A percentile compares a stretch with the other conserved stretches of the same genome.
Evolutionary conservation across 805 yeast genomes (phyloP).

Genomic region (Wickerhamomyces sydowiorum): DNA sequence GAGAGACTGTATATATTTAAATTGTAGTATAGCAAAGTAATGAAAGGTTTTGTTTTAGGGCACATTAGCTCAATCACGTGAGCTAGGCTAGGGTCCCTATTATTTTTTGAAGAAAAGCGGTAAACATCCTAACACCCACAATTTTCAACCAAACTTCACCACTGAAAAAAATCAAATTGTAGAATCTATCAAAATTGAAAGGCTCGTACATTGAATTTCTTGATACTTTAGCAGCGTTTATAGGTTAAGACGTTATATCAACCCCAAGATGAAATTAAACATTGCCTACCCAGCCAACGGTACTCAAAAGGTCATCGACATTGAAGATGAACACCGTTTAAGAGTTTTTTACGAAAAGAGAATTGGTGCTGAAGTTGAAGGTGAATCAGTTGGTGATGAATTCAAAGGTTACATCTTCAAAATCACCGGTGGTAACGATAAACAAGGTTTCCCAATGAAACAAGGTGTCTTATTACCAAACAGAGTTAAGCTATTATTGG

Average conservation of each 20-base stretch:
- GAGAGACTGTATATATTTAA: too few relatives aligned
- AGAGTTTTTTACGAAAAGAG: conserved; percentile 99
- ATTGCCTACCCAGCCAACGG: conserved; percentile 99
- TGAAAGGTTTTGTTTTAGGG: too few relatives aligned
- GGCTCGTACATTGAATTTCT: too few relatives aligned
- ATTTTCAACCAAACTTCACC: not conserved
- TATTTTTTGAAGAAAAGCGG: too few relatives aligned
- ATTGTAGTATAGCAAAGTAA: too few relatives aligned
- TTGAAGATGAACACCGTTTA: conserved; percentile 98
- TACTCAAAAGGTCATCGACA: conserved; percentile 96
- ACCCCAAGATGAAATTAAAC: conserved; percentile 63
- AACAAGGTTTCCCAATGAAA: conserved; percentile 99
- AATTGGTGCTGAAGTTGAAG: conserved; percentile 99
- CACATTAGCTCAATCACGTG: too few relatives aligned
- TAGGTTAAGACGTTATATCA: not conserved
- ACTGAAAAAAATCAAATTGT: too few relatives aligned
- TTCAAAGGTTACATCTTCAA: conserved; percentile 98
- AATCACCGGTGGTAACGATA: conserved; percentile 99
- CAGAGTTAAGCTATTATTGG: conserved; percentile 94
- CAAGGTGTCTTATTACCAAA: conserved; percentile 99
- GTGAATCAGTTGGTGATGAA: conserved; percentile 97
- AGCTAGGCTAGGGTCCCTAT: too few relatives aligned
- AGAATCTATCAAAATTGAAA: too few relatives aligned
- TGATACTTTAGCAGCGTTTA: too few relatives aligned
- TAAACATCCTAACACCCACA: not conserved